phyloP scores from a whole-genome alignment of 1,139 yeast species.

The Taphrina communis region DNA sequence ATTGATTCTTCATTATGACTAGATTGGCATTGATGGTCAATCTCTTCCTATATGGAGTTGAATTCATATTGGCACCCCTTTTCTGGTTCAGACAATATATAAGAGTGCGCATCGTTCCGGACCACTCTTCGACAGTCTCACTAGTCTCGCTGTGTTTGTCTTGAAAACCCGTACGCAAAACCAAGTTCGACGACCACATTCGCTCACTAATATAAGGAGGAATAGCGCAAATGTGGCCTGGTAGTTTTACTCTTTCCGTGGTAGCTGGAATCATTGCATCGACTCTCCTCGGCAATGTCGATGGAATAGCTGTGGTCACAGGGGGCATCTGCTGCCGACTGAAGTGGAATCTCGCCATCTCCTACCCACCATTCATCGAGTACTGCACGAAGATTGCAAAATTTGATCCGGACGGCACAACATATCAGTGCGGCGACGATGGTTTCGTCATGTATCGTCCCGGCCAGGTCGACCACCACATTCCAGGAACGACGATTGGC shows the following conservation, averaged over 20 bases:
- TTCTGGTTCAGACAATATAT: neutral
- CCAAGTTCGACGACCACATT: no score
- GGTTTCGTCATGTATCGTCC: conserved; percentile 14
- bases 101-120: neutral
- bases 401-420: conserved; percentile 2
- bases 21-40: no score
- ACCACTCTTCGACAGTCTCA: neutral
- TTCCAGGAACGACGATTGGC: conserved; percentile 1
- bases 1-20: no score
- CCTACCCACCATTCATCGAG: neutral
- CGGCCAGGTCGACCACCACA: neutral
- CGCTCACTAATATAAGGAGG: no score
- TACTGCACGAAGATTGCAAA: neutral
- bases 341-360: neutral
- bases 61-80: neutral
- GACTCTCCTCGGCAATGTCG: neutral
- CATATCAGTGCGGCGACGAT: conserved; percentile 2
- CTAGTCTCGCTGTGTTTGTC: neutral
- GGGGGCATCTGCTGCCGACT: conserved; percentile 8
- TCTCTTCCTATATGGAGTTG: neutral
- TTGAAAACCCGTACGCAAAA: no score
- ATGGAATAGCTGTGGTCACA: neutral
- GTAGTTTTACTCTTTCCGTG: neutral
- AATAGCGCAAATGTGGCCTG: neutral
- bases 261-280: neutral